These are phyloP conservation scores for Apiospora saccharicola DNA, from an alignment of 2,329 filamentous ascomycete species.

Conservation along the genomic window DNA sequence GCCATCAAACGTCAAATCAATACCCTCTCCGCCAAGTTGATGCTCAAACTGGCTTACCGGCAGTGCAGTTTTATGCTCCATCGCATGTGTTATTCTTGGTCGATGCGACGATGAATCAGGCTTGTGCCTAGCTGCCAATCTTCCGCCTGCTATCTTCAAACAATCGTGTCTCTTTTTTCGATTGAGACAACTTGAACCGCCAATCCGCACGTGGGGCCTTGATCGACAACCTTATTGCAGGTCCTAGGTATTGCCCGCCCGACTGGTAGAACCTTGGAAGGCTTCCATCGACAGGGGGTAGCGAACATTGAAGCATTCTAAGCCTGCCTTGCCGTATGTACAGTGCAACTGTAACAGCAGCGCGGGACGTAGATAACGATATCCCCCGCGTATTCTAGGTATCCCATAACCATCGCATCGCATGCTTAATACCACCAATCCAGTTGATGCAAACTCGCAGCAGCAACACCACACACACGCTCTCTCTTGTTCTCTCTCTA, in stretches of 20 bases:
- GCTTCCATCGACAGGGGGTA: conserved; percentile 18
- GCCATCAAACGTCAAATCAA: conserved; percentile 7
- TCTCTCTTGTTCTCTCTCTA: neutral
- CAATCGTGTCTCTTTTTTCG: conserved; percentile 2
- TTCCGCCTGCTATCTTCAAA: neutral
- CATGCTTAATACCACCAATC: neutral
- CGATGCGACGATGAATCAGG: conserved; percentile 5
- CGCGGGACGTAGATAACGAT: conserved; percentile 20
- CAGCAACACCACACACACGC: neutral
- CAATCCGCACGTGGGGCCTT: conserved; percentile 14
- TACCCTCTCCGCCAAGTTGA: conserved; percentile 9
- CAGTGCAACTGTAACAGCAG: neutral
- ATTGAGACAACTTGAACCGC: conserved; percentile 1
- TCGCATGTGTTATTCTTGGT: neutral
- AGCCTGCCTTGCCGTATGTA: neutral
- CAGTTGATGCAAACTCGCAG: conserved; percentile 2
- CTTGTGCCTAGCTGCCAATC: conserved; percentile 4
- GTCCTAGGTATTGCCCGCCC: conserved; percentile 13
- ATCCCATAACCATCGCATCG: conserved; percentile 15
- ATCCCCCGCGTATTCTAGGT: conserved; percentile 20
- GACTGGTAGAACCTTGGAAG: conserved; percentile 20
- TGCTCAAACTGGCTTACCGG: conserved; percentile 15
- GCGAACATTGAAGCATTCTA: neutral
- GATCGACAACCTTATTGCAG: conserved; percentile 21
- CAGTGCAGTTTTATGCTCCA: conserved; percentile 1